phyloP scores from a whole-genome alignment of 352 stramenopile species.

The Phytophthora tentaculata region DNA sequence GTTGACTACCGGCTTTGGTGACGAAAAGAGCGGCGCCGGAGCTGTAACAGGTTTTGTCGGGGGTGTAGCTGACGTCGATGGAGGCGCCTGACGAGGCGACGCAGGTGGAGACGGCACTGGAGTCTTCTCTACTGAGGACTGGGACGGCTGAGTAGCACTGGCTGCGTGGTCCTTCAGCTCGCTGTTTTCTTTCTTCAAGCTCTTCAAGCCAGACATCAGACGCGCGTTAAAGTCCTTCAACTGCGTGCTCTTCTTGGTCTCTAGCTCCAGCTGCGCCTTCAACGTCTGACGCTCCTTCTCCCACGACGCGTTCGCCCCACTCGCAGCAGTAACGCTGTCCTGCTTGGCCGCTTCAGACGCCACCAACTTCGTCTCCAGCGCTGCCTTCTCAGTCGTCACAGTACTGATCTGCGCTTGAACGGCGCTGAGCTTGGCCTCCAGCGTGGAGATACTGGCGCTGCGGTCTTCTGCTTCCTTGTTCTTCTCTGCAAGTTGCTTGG shows the following conservation, averaged over 20 bases:
- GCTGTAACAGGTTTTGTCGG: slow-evolving; percentile 24
- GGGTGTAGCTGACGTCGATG: slow-evolving; percentile 21
- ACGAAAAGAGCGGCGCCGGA: slow-evolving; percentile 28
- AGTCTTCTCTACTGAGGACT: slow-evolving; percentile 25
- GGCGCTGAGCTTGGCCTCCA: slow-evolving; percentile 51
- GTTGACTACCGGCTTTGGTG: slow-evolving; percentile 25
- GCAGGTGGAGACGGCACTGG: slow-evolving; percentile 25
- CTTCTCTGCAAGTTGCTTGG: slow-evolving; percentile 72
- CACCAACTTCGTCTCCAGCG: slow-evolving; percentile 52
- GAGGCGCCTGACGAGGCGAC: slow-evolving; percentile 20
- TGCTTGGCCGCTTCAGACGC: slow-evolving; percentile 48
- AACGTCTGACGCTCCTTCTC: slow-evolving; percentile 70
- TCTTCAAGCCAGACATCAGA: slow-evolving; percentile 73
- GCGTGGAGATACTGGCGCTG: slow-evolving; percentile 31
- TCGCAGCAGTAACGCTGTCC: slow-evolving; percentile 38
- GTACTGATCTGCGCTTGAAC: slow-evolving; percentile 38
- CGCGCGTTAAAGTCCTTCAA: slow-evolving; percentile 80
- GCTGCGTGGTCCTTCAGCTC: slow-evolving; percentile 66
- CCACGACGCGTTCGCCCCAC: slow-evolving; percentile 42
- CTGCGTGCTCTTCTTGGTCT: slow-evolving; percentile 69
- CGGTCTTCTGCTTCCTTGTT: slow-evolving; percentile 70
- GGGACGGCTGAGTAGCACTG: slow-evolving; percentile 15
- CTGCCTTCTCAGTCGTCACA: slow-evolving; percentile 47
- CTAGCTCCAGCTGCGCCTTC: slow-evolving; percentile 62
- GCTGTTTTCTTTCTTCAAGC: slow-evolving; percentile 76